Evolutionary conservation across 2,329 filamentous ascomycete genomes (phyloP), one percentile per base, ranked within the genome.

Genomic region (Lanzia echinophila): DNA sequence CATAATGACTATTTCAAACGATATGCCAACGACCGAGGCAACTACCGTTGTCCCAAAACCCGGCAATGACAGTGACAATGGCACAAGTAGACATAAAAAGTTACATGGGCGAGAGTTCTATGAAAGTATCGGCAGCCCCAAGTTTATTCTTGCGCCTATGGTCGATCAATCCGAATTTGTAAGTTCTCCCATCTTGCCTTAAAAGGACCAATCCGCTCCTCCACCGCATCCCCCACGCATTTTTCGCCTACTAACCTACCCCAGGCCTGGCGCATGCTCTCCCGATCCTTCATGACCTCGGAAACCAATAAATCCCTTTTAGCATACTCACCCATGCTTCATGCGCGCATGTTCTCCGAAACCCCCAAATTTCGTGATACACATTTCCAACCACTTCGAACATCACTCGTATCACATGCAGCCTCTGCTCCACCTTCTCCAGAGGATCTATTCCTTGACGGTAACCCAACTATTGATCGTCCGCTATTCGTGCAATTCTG

Each of bases 131-230:
- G 94, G 94, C 20, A 91, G 87, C 56, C 94, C 94, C 2, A 96
- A 89, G 72, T 85, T 87, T 61, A 82, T 99, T 31, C 79, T 99
- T 53, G 94, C 94, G 33, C 94, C 94, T 34, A 99, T 99, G 94
- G 94, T 99, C 20, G 92, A 99, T 67, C 89, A 96, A 70, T 96
- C 90, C 32, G 94, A 99, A 75, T 96, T 97, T 75, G 91, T 96
- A 76, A 61, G 86, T 75, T 44, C 41, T 46, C 47, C 28, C 38
- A 38, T 41, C 28, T 32, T 15, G n/a, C 10, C n/a, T n/a, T 20
- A 33, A 19, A 10, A 34, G n/a, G 7, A 43, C 19, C 20, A 12
- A 43, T 19, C 17, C 1, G 4, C 17, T 24, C 19, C 39, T 43
- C 17, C 17, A 20, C 20, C 7, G 13, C 19, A 10, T 20, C n/a